Conservation (phyloP, 768 basidiomycete genomes). For the Hydnum rufescens region DNA sequence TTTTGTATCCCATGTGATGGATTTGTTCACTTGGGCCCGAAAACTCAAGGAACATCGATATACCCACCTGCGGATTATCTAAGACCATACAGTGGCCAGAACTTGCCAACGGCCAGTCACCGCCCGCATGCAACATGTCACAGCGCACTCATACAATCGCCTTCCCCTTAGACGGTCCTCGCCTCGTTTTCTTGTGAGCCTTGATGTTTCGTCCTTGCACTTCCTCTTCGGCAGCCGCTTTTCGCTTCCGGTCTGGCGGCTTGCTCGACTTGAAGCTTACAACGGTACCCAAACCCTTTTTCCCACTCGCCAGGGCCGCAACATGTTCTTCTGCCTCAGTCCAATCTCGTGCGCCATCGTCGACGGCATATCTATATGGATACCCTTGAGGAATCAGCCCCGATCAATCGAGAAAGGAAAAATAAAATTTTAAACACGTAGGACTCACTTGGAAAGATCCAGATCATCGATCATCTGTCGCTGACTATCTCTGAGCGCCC, state of each 20-base stretch:
- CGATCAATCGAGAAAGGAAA: background rate
- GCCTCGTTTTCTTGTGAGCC: background rate
- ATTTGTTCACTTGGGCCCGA: too few relatives aligned
- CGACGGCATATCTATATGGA: slow-evolving; percentile 27
- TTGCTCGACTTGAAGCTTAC: slow-evolving; percentile 42
- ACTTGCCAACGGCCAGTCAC: too few relatives aligned
- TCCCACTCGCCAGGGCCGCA: slow-evolving; percentile 21
- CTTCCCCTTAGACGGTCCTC: too few relatives aligned
- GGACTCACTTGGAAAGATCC: slow-evolving; percentile 67
- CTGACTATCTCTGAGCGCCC: slow-evolving; percentile 31
- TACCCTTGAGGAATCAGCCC: background rate
- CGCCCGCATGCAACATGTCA: too few relatives aligned
- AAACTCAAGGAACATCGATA: too few relatives aligned
- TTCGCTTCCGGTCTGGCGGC: background rate
- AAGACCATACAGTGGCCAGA: too few relatives aligned
- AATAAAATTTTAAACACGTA: background rate
- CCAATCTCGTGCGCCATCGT: slow-evolving; percentile 55
- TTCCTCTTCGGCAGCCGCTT: background rate
- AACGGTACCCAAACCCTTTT: slow-evolving; percentile 29
- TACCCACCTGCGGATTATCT: too few relatives aligned
- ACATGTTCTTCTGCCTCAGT: slow-evolving; percentile 55
- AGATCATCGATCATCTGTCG: slow-evolving; percentile 73
- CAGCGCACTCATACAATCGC: too few relatives aligned
- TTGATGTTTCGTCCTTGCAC: background rate
- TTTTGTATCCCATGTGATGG: too few relatives aligned